These are phyloP conservation scores for Sporobolomyces pararoseus DNA, from an alignment of 768 basidiomycete genomes.

Conservation along the genomic window DNA sequence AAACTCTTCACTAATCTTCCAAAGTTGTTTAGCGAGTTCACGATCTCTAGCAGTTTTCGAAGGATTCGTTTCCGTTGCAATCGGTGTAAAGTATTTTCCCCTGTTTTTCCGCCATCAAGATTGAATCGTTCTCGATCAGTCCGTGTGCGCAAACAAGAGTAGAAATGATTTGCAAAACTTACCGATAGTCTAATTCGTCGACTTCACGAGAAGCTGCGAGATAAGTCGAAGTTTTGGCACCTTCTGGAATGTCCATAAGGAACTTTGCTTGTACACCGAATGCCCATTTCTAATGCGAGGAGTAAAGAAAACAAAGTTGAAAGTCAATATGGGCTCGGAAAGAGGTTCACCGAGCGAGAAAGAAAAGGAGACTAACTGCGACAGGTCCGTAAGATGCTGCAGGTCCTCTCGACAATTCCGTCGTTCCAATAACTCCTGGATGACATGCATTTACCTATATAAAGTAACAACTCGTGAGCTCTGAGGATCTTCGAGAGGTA, in stretches of 20 bases:
- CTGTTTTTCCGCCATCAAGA: conserved; percentile 1
- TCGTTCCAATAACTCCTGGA: conserved; percentile 13
- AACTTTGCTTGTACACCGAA: neutral
- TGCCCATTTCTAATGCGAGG: conserved; percentile 4
- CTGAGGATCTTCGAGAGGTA: no score
- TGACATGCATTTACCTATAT: conserved; percentile 1
- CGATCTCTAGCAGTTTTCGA: conserved; percentile 22
- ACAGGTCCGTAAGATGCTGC: neutral
- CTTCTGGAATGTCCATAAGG: conserved; percentile 43
- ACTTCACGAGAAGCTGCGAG: conserved; percentile 41
- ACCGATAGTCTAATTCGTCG: conserved; percentile 39
- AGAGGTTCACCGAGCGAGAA: neutral
- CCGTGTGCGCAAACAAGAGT: neutral
- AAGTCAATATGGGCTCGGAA: neutral
- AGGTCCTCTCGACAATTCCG: conserved; percentile 4
- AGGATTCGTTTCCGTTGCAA: conserved; percentile 27
- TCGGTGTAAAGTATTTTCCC: conserved; percentile 41
- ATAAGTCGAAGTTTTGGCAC: conserved; percentile 44
- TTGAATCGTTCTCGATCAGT: neutral
- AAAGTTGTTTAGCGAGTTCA: conserved; percentile 37
- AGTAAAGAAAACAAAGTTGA: neutral
- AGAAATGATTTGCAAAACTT: neutral
- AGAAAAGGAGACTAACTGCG: neutral
- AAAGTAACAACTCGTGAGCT: no score
- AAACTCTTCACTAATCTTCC: conserved; percentile 47